Percentiles rank a stretch among this genome's conserved stretches.
Conservation (phyloP, 192 early-diverging fungal genomes). For the Entomortierella parvispora region DNA sequence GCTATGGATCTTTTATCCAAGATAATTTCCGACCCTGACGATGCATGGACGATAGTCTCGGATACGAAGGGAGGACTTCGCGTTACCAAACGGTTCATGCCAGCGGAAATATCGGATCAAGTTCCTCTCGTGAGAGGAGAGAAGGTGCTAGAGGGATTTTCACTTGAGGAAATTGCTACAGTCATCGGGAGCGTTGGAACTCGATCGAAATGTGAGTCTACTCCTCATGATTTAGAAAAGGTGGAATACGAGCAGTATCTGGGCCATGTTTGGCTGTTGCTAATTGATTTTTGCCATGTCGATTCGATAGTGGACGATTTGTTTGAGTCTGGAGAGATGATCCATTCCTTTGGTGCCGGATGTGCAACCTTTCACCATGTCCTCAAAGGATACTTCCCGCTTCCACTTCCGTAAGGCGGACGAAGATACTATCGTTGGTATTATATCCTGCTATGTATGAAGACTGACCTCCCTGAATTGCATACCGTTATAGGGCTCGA, state of each 20-base stretch:
- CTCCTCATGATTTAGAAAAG: not conserved
- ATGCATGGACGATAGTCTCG: constrained; percentile 55
- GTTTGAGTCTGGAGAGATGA: constrained; percentile 45
- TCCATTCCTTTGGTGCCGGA: constrained; percentile 51
- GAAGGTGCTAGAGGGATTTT: constrained; percentile 64
- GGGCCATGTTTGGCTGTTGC: not conserved
- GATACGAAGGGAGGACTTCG: constrained; percentile 53
- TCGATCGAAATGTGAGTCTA: constrained; percentile 38
- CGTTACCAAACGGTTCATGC: constrained; percentile 55
- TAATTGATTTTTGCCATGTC: not conserved
- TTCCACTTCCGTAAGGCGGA: constrained; percentile 57
- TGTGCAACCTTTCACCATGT: constrained; percentile 52
- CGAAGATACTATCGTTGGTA: not conserved
- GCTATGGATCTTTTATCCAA: constrained; percentile 45
- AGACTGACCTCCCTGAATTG: too few species aligned
- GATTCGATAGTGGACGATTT: constrained; percentile 47
- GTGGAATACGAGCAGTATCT: not conserved
- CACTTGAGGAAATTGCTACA: constrained; percentile 60
- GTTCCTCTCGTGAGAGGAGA: constrained; percentile 56
- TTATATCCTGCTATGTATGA: too few species aligned
- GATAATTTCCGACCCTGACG: constrained; percentile 52
- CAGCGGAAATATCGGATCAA: constrained; percentile 53
- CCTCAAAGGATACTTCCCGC: constrained; percentile 57
- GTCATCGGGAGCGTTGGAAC: constrained; percentile 55
- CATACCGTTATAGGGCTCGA: constrained; percentile 50